Conservation (phyloP, 1,139 yeast genomes). For the Geotrichum fermentans region DNA sequence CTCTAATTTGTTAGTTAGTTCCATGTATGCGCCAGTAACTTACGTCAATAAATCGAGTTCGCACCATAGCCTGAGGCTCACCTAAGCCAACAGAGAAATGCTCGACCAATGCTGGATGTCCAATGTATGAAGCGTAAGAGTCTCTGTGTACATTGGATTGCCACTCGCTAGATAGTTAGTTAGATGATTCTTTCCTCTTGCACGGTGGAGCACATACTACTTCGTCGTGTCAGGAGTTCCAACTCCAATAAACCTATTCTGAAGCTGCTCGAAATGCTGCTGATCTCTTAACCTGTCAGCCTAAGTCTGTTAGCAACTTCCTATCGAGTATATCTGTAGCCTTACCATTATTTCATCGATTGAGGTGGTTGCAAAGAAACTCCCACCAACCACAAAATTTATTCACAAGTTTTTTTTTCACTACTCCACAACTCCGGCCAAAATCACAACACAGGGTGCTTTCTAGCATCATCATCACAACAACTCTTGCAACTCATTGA, state of each 20-base stretch:
- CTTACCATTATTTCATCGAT: neutral
- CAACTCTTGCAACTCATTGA: conserved; percentile 1
- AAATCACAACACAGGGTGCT: neutral
- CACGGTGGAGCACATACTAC: conserved; percentile 29
- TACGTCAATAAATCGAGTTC: conserved; percentile 51
- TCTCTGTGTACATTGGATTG: conserved; percentile 64
- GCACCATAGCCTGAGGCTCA: conserved; percentile 48
- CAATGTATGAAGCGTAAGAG: conserved; percentile 63
- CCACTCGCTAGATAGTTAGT: conserved; percentile 43
- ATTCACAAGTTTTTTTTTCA: conserved; percentile 1
- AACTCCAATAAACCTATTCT: conserved; percentile 61
- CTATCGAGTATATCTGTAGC: neutral
- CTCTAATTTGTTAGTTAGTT: conserved; percentile 32
- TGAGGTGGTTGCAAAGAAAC: neutral
- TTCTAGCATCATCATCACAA: neutral
- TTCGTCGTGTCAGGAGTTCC: conserved; percentile 67
- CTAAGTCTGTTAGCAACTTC: conserved; percentile 31
- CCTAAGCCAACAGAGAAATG: conserved; percentile 63
- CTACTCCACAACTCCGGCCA: neutral
- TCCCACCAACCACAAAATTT: conserved; percentile 1
- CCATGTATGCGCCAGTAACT: too few species aligned
- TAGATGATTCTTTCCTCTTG: conserved; percentile 23
- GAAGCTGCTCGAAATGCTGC: conserved; percentile 56
- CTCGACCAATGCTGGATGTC: conserved; percentile 62
- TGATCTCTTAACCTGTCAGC: conserved; percentile 67